These are phyloP conservation scores for Saccharomyces jurei DNA, from an alignment of 805 yeast genomes.

Conservation along the genomic window DNA sequence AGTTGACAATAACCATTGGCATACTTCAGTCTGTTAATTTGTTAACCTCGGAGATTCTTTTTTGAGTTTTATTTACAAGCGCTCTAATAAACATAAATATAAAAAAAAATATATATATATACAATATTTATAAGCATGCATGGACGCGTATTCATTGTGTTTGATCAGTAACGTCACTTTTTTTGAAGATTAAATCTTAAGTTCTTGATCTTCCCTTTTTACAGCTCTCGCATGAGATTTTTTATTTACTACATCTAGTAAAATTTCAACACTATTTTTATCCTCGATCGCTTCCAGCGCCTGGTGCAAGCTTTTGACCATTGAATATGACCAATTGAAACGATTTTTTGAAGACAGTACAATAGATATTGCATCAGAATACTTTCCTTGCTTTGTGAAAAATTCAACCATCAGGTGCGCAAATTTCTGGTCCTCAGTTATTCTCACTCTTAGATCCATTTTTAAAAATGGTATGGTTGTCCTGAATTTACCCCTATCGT, in stretches of 20 bases:
- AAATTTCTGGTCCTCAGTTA: constrained; percentile 34
- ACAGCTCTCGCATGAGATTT: constrained; percentile 11
- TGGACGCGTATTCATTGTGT: background rate
- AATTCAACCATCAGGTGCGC: constrained; percentile 63
- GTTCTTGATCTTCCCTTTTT: constrained; percentile 15
- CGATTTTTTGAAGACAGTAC: constrained; percentile 58
- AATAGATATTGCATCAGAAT: constrained; percentile 64
- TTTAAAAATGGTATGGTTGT: constrained; percentile 43
- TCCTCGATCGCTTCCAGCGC: constrained; percentile 41
- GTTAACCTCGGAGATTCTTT: background rate
- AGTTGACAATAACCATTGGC: background rate
- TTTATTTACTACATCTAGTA: constrained; percentile 29
- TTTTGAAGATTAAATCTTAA: constrained; percentile 7
- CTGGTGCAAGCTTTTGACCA: constrained; percentile 36
- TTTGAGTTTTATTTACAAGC: background rate
- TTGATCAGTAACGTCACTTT: background rate
- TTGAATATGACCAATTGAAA: constrained; percentile 58
- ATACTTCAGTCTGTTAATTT: background rate
- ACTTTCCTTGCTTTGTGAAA: constrained; percentile 45
- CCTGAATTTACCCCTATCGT: constrained; percentile 69
- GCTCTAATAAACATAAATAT: background rate
- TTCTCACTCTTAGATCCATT: constrained; percentile 41
- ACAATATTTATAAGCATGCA: background rate
- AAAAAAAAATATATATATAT: background rate
- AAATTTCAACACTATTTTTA: constrained; percentile 23